A percentile compares a stretch with the other conserved stretches of the same genome.
These are phyloP conservation scores for Termitomyces bulborhizus DNA, from an alignment of 768 basidiomycete species.

Conservation along the genomic window DNA sequence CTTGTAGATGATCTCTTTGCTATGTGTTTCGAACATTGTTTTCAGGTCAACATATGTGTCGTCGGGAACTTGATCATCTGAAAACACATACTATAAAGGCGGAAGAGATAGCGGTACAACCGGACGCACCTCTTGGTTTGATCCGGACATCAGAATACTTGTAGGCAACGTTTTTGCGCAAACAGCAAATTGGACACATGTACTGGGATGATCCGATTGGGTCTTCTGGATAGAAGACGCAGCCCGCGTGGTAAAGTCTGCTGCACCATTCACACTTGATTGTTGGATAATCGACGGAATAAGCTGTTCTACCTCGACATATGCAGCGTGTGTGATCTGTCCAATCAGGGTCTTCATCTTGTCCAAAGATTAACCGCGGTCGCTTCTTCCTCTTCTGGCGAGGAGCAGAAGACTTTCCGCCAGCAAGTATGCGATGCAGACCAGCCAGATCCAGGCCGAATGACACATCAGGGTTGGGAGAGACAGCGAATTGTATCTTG, in stretches of 20 bases:
- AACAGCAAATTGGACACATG: slow-evolving; percentile 71
- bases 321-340: slow-evolving; percentile 74
- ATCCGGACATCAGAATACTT: slow-evolving; percentile 74
- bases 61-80: slow-evolving; percentile 39
- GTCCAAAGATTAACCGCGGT: slow-evolving; percentile 65
- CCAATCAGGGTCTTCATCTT: slow-evolving; percentile 72
- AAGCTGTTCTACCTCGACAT: slow-evolving; percentile 63
- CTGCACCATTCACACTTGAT: slow-evolving; percentile 65
- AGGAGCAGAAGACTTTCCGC: slow-evolving; percentile 47
- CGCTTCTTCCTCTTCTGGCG: slow-evolving; percentile 52
- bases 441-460: slow-evolving; percentile 81
- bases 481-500: slow-evolving; percentile 86
- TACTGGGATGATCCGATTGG: slow-evolving; percentile 30
- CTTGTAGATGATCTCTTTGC: slow-evolving; percentile 66
- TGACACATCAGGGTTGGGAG: slow-evolving; percentile 73
- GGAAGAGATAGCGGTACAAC: slow-evolving; percentile 3
- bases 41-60: slow-evolving; percentile 60
- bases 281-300: slow-evolving; percentile 53
- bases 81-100: slow-evolving; percentile 8
- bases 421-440: slow-evolving; percentile 74
- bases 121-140: slow-evolving; percentile 47
- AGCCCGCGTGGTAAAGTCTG: slow-evolving; percentile 64
- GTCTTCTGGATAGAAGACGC: slow-evolving; percentile 66
- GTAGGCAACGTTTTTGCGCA: slow-evolving; percentile 68
- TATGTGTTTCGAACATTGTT: slow-evolving; percentile 69